Base-by-base conservation (phyloP, 495 filamentous ascomycete genomes). In the Hypoxylon subgilvum region DNA sequence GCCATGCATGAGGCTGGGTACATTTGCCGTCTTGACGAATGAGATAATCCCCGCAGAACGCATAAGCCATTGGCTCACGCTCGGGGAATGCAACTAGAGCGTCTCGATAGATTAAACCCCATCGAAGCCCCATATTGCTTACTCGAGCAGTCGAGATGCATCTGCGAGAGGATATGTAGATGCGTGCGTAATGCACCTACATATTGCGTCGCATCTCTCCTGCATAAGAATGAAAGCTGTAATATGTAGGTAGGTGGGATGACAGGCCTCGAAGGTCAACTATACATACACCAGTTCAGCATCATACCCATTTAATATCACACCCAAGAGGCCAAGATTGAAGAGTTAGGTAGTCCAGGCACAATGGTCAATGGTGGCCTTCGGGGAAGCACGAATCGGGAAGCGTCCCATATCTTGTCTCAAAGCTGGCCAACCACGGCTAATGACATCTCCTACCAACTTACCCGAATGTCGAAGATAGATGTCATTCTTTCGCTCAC, bases 21-120 rank as follows among this genome's bases (percentile, higher is more conserved):
- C 35, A 62, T 57, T 39, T 62, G 53, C 38, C 48, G 40, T 51
- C 48, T 54, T 32, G 54, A 58, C 54, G 53, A 66, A 66, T 66
- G 44, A 66, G 58, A 66, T 66, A 63, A 66, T 66, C 63, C 58
- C 63, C 63, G 63, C 63, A 66, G 35, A 43, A 48, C 43, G 38
- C 59, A 62, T 50, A 52, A 57, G 43, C 52, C 48, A 61, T 61
- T 61, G 57, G 52, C 16, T 54, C 23, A 36, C 36, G 14, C 32
- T 45, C 63, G 39, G 49, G 35, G 49, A 58, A 63, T 66, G 49
- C 58, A 44, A 63, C 61, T 49, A 43, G 22, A 49, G 16, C 40
- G 27, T 21, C 56, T 56, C 57, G 62, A 65, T 65, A 52, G 36
- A 65, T 65, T 65, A 65, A 56, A 46, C 42, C 48, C 48, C 49